Percentiles rank a stretch among this genome's conserved stretches.
Evolutionary conservation across 1,139 yeast species (phyloP).

Genomic region (Suhomyces panamericanus): DNA sequence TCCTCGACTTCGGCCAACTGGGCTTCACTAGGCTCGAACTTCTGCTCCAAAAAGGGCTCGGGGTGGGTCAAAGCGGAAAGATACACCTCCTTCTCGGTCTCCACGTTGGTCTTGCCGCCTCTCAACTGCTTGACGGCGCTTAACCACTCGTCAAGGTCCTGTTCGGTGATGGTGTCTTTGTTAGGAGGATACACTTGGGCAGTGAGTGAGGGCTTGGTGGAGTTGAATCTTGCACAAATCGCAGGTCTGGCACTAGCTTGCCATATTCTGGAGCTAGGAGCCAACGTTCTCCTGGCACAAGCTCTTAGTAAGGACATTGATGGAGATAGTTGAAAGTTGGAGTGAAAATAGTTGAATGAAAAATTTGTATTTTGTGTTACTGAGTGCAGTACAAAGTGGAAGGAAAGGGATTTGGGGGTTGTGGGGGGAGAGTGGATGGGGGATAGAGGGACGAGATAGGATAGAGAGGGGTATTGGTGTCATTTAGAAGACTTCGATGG

Average conservation of each 20-base stretch:
- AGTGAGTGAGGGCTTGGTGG: constrained; percentile 23
- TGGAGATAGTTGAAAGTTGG: not conserved
- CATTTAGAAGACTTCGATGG: too few species aligned
- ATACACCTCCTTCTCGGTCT: constrained; percentile 48
- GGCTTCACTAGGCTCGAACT: constrained; percentile 56
- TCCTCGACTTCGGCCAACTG: constrained; percentile 58
- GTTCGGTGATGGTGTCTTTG: constrained; percentile 45
- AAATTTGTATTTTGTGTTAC: constrained; percentile 11
- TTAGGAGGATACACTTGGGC: constrained; percentile 44
- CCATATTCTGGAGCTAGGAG: constrained; percentile 8
- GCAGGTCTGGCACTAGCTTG: constrained; percentile 5
- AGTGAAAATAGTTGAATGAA: constrained; percentile 5
- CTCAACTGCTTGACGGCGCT: constrained; percentile 59
- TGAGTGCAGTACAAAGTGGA: constrained; percentile 1
- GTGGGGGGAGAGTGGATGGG: too few species aligned
- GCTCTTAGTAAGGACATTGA: constrained; percentile 15
- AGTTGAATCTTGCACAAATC: constrained; percentile 15
- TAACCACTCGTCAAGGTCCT: constrained; percentile 68
- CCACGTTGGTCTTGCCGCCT: constrained; percentile 35
- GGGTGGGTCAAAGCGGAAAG: constrained; percentile 39
- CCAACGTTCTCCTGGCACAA: constrained; percentile 8
- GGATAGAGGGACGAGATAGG: too few species aligned
- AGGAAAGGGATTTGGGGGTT: not conserved
- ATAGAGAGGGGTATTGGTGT: too few species aligned
- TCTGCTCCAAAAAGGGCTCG: constrained; percentile 37